Conservation (phyloP, 768 basidiomycete genomes). For the Polyporus arcularius region DNA sequence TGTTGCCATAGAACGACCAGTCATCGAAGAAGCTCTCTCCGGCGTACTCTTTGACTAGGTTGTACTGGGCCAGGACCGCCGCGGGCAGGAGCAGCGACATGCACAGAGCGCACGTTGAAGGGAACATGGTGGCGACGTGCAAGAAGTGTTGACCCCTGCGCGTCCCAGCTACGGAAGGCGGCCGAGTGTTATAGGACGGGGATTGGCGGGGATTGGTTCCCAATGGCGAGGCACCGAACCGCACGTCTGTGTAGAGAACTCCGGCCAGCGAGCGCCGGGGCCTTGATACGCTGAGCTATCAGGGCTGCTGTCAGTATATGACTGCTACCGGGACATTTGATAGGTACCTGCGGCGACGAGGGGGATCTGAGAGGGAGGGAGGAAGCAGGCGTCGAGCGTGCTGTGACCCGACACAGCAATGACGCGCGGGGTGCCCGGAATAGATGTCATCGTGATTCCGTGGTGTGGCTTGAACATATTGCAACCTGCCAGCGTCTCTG, state of each 20-base stretch:
- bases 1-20: constrained; percentile 65
- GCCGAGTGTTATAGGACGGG: constrained; percentile 18
- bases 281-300: constrained; percentile 11
- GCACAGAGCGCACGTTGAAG: neutral
- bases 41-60: constrained; percentile 55
- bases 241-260: neutral
- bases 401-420: constrained; percentile 6
- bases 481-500: neutral
- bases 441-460: constrained; percentile 11
- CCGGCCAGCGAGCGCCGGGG: neutral
- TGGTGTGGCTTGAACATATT: neutral
- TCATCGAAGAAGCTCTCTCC: constrained; percentile 66
- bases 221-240: constrained; percentile 1
- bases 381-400: constrained; percentile 4
- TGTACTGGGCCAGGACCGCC: constrained; percentile 37
- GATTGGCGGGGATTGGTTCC: constrained; percentile 6
- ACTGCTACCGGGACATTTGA: constrained; percentile 8
- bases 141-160: neutral
- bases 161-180: neutral
- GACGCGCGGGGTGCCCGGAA: constrained; percentile 13
- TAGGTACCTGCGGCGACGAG: constrained; percentile 12
- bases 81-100: constrained; percentile 13
- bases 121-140: constrained; percentile 8
- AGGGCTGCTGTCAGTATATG: constrained; percentile 10
- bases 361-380: neutral